phyloP scores from a whole-genome alignment of 1,139 yeast genomes.

The Hemisphaericaspora subhashii region DNA sequence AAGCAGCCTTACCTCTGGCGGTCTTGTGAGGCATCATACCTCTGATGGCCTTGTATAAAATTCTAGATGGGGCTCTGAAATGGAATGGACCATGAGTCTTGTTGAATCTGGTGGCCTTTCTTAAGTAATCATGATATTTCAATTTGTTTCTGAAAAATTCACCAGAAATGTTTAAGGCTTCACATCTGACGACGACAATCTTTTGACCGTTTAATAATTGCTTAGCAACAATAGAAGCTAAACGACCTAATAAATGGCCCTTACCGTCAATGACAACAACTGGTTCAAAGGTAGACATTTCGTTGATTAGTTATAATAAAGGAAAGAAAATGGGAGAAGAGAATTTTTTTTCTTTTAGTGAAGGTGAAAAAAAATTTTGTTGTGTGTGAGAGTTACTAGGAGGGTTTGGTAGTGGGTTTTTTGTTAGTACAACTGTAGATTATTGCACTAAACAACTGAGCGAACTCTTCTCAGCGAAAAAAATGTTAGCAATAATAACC shows the following conservation, averaged over 20 bases:
- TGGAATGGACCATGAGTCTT: constrained; percentile 99
- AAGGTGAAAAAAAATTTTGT: constrained; percentile 6
- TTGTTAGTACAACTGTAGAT: too few relatives aligned
- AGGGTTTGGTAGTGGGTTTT: constrained; percentile 1
- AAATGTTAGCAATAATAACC: too few relatives aligned
- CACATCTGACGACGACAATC: constrained; percentile 96
- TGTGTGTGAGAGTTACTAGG: constrained; percentile 3
- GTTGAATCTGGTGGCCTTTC: constrained; percentile 99
- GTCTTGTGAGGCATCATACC: constrained; percentile 99
- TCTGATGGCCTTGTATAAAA: constrained; percentile 98
- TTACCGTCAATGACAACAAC: constrained; percentile 98
- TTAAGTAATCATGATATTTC: constrained; percentile 99
- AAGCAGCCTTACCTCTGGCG: constrained; percentile 99
- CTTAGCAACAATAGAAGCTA: constrained; percentile 98
- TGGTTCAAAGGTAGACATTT: constrained; percentile 91
- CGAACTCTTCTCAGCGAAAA: too few relatives aligned
- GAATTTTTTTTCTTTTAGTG: constrained; percentile 6
- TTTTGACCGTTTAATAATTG: constrained; percentile 98
- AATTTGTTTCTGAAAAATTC: constrained; percentile 99
- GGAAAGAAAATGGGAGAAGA: constrained; percentile 9
- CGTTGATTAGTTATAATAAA: constrained; percentile 16
- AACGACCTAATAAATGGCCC: constrained; percentile 99
- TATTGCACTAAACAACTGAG: too few relatives aligned
- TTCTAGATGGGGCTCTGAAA: constrained; percentile 99
- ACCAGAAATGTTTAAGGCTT: constrained; percentile 98